Conservation (phyloP, 176 grass and related monocot genomes). For the Cymbopogon citratus region DNA sequence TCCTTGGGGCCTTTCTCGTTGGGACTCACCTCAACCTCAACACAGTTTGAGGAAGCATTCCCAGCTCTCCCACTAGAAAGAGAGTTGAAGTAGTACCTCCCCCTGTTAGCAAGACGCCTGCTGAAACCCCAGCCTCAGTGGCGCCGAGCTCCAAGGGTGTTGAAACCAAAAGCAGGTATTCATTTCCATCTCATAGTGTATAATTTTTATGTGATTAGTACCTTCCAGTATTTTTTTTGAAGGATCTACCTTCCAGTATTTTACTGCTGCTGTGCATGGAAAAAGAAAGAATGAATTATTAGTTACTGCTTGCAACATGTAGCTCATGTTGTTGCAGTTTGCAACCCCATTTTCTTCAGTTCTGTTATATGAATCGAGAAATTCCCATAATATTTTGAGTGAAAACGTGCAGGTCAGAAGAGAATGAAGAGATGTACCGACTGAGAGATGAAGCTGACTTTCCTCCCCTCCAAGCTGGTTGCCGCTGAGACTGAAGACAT, state of each 20-base stretch:
- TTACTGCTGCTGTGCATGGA: neutral
- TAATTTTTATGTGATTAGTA: neutral
- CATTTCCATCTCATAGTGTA: neutral
- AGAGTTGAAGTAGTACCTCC: neutral
- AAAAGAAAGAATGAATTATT: neutral
- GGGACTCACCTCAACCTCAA: neutral
- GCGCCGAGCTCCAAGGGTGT: neutral
- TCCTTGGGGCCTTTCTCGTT: constrained; percentile 38
- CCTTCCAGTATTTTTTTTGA: neutral
- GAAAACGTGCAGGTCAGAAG: constrained; percentile 37
- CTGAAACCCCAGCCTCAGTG: neutral
- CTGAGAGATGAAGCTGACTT: constrained; percentile 64
- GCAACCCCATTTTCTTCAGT: neutral
- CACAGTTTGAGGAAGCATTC: constrained; percentile 24
- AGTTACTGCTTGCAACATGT: neutral
- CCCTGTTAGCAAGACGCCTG: neutral
- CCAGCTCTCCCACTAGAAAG: neutral
- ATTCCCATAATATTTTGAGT: neutral
- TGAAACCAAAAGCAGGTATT: constrained; percentile 22
- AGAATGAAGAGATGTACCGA: constrained; percentile 5
- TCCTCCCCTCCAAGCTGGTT: constrained; percentile 44
- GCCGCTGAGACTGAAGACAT: constrained; percentile 18
- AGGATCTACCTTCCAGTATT: no score
- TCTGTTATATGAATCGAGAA: neutral
- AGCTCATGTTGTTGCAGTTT: neutral